Base-by-base conservation (phyloP, 345 rosid genomes). In the Nephelium lappaceum region DNA sequence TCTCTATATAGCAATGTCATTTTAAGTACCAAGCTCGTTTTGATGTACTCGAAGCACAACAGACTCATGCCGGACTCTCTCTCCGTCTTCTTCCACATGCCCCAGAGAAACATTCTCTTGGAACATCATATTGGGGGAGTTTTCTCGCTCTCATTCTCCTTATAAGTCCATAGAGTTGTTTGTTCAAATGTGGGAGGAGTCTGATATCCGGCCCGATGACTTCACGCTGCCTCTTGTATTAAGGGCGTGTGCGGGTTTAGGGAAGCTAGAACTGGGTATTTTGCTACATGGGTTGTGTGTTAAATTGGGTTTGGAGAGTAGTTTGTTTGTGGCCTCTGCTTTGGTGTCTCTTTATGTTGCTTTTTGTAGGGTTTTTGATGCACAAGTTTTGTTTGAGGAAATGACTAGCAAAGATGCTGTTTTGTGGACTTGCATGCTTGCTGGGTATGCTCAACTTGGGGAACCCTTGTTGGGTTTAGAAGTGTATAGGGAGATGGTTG, bases 91-190 rank as follows among this genome's bases (percentile, higher is more conserved):
- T 76, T 86, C 71, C 93, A 91, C 85, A 90, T 90, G 91, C 95
- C 91, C 1, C 6, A 49, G 15, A 84, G 84, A 39, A 90, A 88
- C 78, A 83, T 90, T 79, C 83, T 90, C 93, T 0, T 90, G 93
- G 95, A 91, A 91, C 57, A 91, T 90, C 58, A 78, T 90, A 41
- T 81, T 91, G 38, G 92, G 95, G 0, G 92, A 91, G 80, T 87
- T 90, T 74, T 87, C 89, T 16, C 87, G n/a, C 62, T 90, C 95
- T 0, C 72, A 67, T 51, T 80, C 42, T 6, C 86, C 90, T 3
- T 68, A 79, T 23, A 68, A 73, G 18, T 81, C 93, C 23, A 65
- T 86, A 2, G 79, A 43, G 0, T 83, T 89, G 86, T 91, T 91
- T 82, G 79, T 83, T 77, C 82, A 74, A 6, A 89, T 91, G 93